Evolutionary conservation across 2,329 filamentous ascomycete genomes (phyloP).

Genomic region (Hypoxylon sp.): DNA sequence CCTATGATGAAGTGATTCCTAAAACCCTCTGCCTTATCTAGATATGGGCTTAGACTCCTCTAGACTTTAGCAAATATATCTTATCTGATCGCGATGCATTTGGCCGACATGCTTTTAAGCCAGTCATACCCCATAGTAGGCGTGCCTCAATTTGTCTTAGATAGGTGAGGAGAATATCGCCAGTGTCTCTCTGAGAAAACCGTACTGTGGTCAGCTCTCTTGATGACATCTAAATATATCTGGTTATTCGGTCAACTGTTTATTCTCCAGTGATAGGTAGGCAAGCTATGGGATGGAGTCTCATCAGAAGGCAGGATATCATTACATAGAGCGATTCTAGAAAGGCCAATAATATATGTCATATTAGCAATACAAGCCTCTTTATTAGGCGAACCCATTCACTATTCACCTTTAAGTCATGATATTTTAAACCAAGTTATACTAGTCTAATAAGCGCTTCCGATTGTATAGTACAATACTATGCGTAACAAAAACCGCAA

Average conservation of each 20-base stretch:
- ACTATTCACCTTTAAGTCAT: constrained; percentile 7
- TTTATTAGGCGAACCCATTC: constrained; percentile 1
- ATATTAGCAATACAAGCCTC: background rate
- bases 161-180: constrained; percentile 11
- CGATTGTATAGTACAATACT: constrained; percentile 26
- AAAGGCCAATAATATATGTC: background rate
- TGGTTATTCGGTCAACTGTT: too few relatives aligned
- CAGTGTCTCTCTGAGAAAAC: background rate
- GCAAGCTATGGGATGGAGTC: background rate
- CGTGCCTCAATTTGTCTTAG: constrained; percentile 38
- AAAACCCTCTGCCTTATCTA: background rate
- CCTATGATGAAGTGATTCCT: constrained; percentile 11
- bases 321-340: background rate
- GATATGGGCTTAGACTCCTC: constrained; percentile 1
- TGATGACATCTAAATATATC: background rate
- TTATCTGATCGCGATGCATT: constrained; percentile 32
- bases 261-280: background rate
- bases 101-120: constrained; percentile 34
- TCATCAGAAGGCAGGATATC: background rate
- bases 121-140: constrained; percentile 24
- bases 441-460: constrained; percentile 9
- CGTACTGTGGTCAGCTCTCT: background rate
- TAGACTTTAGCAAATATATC: constrained; percentile 11
- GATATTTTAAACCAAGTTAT: background rate
- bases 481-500: constrained; percentile 22